phyloP scores from a whole-genome alignment of 2,329 filamentous ascomycete species.

The Nemania serpens region DNA sequence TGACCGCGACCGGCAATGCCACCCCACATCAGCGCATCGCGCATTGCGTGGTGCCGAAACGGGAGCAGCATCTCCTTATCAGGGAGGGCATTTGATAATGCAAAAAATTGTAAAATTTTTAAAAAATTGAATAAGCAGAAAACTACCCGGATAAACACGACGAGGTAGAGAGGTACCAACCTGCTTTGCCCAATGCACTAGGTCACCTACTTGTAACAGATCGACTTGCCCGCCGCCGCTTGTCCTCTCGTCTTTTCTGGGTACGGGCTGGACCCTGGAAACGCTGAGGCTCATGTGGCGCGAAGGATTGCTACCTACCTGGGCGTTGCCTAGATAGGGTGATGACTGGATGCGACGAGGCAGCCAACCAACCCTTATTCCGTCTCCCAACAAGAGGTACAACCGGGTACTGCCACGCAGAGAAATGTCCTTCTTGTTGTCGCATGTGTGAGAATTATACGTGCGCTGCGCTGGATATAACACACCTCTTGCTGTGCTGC shows the following conservation, averaged over 20 bases:
- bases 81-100: constrained; percentile 26
- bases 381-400: constrained; percentile 25
- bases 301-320: constrained; percentile 33
- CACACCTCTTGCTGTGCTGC: not conserved
- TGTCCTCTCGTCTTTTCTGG: constrained; percentile 9
- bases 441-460: constrained; percentile 15
- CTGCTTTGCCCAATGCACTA: not conserved
- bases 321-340: constrained; percentile 35
- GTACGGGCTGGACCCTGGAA: constrained; percentile 26
- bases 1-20: constrained; percentile 17
- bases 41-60: constrained; percentile 26
- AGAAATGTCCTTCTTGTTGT: constrained; percentile 16
- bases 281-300: constrained; percentile 35
- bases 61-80: constrained; percentile 25
- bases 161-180: not conserved
- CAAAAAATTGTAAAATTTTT: not conserved
- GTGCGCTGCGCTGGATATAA: too few species aligned
- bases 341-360: constrained; percentile 37
- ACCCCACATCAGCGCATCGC: constrained; percentile 24
- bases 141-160: constrained; percentile 10
- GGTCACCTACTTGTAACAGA: not conserved
- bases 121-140: constrained; percentile 23
- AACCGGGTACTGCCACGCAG: constrained; percentile 22
- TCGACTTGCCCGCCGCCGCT: constrained; percentile 18
- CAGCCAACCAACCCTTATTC: constrained; percentile 28